Conservation (phyloP, 768 basidiomycete species). For the Dendrothele bispora region DNA sequence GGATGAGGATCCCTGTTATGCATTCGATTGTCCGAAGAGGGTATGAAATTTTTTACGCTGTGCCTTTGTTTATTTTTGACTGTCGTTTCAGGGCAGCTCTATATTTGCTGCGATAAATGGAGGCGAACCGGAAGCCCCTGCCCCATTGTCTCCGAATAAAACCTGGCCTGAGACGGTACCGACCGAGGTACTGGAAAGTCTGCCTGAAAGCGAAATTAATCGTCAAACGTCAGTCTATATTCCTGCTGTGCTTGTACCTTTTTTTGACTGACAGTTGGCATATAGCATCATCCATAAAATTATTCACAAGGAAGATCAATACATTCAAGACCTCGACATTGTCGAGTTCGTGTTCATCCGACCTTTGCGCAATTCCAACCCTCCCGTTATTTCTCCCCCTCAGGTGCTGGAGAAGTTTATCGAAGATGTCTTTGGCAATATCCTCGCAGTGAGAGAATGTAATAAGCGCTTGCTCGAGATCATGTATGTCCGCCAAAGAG, state of each 20-base stretch:
- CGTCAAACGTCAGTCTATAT: slow-evolving; percentile 63
- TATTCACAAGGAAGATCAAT: slow-evolving; percentile 87
- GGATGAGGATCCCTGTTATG: slow-evolving; percentile 80
- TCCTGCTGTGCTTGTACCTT: not conserved
- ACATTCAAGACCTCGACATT: slow-evolving; percentile 81
- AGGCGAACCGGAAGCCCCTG: slow-evolving; percentile 6
- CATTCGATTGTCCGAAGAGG: slow-evolving; percentile 75
- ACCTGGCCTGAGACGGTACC: slow-evolving; percentile 52
- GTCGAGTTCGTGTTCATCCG: slow-evolving; percentile 68
- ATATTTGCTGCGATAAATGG: not conserved
- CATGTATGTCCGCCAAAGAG: slow-evolving; percentile 82
- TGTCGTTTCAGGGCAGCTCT: not conserved
- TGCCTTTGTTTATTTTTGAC: slow-evolving; percentile 17
- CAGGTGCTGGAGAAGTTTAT: slow-evolving; percentile 77
- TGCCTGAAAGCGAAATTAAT: slow-evolving; percentile 77
- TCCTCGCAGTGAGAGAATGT: slow-evolving; percentile 80
- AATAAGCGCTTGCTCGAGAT: slow-evolving; percentile 79
- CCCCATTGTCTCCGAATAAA: slow-evolving; percentile 26
- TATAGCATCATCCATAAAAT: slow-evolving; percentile 80
- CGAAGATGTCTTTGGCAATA: slow-evolving; percentile 87
- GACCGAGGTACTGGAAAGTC: slow-evolving; percentile 33
- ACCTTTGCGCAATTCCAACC: slow-evolving; percentile 45
- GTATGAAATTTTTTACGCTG: slow-evolving; percentile 37
- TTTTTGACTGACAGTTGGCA: not conserved
- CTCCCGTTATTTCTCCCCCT: slow-evolving; percentile 48